These are phyloP conservation scores for Penicillium sp. DNA, from an alignment of 2,329 filamentous ascomycete genomes.

Conservation along the genomic window DNA sequence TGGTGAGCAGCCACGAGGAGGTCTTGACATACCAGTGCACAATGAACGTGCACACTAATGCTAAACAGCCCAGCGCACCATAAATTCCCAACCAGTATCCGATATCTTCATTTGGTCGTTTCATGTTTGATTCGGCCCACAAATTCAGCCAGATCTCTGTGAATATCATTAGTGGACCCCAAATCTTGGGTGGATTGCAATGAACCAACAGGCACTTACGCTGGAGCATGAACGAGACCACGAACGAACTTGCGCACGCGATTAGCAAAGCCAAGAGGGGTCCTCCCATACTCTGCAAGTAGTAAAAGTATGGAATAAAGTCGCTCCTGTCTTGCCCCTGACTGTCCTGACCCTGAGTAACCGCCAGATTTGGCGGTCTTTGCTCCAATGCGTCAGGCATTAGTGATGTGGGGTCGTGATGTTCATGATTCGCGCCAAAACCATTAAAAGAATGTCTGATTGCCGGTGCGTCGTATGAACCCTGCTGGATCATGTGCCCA, in stretches of 20 bases:
- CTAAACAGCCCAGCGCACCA: conserved; percentile 17
- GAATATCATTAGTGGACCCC: not conserved
- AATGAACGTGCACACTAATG: conserved; percentile 9
- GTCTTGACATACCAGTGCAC: conserved; percentile 9
- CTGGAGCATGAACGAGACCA: too few species aligned
- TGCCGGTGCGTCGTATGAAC: conserved; percentile 22
- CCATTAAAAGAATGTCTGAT: conserved; percentile 14
- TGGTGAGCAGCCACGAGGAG: too few species aligned
- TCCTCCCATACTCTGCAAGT: conserved; percentile 23
- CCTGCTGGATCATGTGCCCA: conserved; percentile 26
- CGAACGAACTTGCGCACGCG: not conserved
- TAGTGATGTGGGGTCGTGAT: too few species aligned
- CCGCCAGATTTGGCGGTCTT: too few species aligned
- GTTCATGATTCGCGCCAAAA: too few species aligned
- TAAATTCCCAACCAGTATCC: conserved; percentile 22
- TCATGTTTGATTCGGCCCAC: conserved; percentile 21
- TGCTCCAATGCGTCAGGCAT: too few species aligned
- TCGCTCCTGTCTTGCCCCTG: conserved; percentile 26
- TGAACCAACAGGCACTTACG: conserved; percentile 12
- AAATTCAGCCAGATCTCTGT: conserved; percentile 23
- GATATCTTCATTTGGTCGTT: conserved; percentile 16
- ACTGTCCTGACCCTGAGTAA: too few species aligned
- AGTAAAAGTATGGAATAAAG: conserved; percentile 28
- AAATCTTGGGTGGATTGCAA: not conserved
- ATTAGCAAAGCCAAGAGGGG: conserved; percentile 12